Percentiles rank a stretch among this genome's conserved stretches.
phyloP scores from a whole-genome alignment of 2,329 filamentous ascomycete genomes.

The Scolecobasidium constrictum region DNA sequence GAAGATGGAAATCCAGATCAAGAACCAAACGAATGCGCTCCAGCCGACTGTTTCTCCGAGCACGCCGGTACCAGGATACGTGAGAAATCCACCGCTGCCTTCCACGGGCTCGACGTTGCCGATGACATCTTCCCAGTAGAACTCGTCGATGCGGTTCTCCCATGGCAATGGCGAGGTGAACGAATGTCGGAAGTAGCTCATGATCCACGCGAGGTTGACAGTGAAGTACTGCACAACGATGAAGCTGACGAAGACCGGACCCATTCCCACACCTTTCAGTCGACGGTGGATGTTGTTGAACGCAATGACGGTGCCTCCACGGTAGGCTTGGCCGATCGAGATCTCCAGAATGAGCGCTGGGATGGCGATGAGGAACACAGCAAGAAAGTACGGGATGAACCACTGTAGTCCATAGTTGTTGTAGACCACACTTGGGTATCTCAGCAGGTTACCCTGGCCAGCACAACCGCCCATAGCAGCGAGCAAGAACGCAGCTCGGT shows the following conservation, averaged over 20 bases:
- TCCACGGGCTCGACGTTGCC: conserved; percentile 33
- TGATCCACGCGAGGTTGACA: conserved; percentile 47
- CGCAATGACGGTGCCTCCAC: conserved; percentile 44
- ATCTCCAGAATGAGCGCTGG: conserved; percentile 47
- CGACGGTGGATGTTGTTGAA: conserved; percentile 41
- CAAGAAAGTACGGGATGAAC: conserved; percentile 48
- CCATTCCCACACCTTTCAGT: conserved; percentile 43
- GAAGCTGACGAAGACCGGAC: conserved; percentile 41
- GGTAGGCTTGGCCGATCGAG: conserved; percentile 41
- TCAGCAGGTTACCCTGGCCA: conserved; percentile 46
- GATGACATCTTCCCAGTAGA: conserved; percentile 41
- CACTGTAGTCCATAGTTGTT: conserved; percentile 51
- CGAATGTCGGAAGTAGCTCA: conserved; percentile 46
- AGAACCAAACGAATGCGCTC: conserved; percentile 48
- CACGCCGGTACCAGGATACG: conserved; percentile 36
- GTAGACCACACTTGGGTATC: conserved; percentile 48
- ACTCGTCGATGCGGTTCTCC: conserved; percentile 39
- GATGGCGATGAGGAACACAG: conserved; percentile 45
- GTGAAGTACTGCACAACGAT: conserved; percentile 48
- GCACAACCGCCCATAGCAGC: conserved; percentile 49
- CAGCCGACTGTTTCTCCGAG: conserved; percentile 48
- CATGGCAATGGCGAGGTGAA: conserved; percentile 46
- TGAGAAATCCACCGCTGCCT: conserved; percentile 32
- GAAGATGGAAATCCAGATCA: conserved; percentile 50
- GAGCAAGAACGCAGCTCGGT: conserved; percentile 44